phyloP scores from a whole-genome alignment of 495 filamentous ascomycete genomes.

The Xylaria cubensis region DNA sequence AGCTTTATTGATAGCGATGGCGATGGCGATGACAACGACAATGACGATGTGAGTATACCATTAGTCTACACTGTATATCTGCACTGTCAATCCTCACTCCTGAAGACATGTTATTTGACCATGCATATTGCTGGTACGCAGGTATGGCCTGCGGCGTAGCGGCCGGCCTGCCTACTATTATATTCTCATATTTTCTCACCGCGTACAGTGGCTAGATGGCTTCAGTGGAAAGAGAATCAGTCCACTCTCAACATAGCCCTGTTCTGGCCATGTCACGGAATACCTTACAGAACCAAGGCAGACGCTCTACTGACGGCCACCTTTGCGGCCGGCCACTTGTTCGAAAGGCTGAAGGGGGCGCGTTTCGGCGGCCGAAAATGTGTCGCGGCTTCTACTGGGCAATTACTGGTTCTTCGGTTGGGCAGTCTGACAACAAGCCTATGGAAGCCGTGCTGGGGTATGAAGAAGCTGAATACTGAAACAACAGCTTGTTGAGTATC shows the following conservation, averaged over 20 bases:
- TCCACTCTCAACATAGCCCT: not conserved
- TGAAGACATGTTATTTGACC: not conserved
- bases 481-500: not conserved
- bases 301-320: not conserved
- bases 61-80: not conserved
- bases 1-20: not conserved
- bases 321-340: not conserved
- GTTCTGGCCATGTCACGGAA: not conserved
- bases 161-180: not conserved
- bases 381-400: not conserved
- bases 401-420: not conserved
- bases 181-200: not conserved
- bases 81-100: not conserved
- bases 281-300: not conserved
- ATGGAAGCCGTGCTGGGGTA: not conserved
- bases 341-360: not conserved
- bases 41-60: not conserved
- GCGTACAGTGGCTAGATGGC: not conserved
- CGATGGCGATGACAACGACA: not conserved
- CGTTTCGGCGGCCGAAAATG: constrained; percentile 5
- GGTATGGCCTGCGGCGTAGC: not conserved
- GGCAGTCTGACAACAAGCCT: not conserved
- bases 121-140: not conserved
- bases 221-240: not conserved
- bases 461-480: not conserved